A percentile compares a stretch with the other conserved stretches of the same genome.
Conservation (phyloP, 371 early-diverging fungal species). For the Mucor saturninus region DNA sequence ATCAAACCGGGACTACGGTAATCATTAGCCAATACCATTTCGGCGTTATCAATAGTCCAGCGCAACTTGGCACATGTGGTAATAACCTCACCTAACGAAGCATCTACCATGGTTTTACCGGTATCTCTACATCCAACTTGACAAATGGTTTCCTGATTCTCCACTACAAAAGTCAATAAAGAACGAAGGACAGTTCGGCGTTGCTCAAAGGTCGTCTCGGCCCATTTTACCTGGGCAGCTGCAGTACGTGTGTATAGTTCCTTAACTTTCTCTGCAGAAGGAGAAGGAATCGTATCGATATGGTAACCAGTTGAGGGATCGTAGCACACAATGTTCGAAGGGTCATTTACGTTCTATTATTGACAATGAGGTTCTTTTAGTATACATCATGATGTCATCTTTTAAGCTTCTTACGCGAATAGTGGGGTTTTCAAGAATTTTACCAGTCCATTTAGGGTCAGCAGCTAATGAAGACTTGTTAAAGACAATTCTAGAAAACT, state of each 20-base stretch:
- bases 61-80: slow-evolving; percentile 81
- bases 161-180: slow-evolving; percentile 73
- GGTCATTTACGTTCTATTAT: slow-evolving; percentile 54
- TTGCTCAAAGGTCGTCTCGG: slow-evolving; percentile 74
- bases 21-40: slow-evolving; percentile 68
- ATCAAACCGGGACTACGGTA: slow-evolving; percentile 73
- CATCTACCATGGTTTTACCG: slow-evolving; percentile 88
- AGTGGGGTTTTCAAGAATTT: slow-evolving; percentile 57
- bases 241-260: slow-evolving; percentile 62
- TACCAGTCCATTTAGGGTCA: slow-evolving; percentile 59
- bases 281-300: slow-evolving; percentile 68
- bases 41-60: slow-evolving; percentile 86
- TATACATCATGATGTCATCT: not conserved
- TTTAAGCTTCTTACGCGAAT: slow-evolving; percentile 50
- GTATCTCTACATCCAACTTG: slow-evolving; percentile 81
- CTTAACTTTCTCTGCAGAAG: slow-evolving; percentile 62
- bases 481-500: not conserved
- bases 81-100: slow-evolving; percentile 83
- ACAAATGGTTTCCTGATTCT: slow-evolving; percentile 80
- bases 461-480: slow-evolving; percentile 30
- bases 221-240: slow-evolving; percentile 75
- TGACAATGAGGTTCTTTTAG: slow-evolving; percentile 9
- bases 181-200: slow-evolving; percentile 77
- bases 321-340: slow-evolving; percentile 75
- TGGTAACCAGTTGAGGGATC: slow-evolving; percentile 88